These are phyloP conservation scores for Dendrobium huoshanense DNA, from an alignment of 106 monocot genomes.

Conservation along the genomic window DNA sequence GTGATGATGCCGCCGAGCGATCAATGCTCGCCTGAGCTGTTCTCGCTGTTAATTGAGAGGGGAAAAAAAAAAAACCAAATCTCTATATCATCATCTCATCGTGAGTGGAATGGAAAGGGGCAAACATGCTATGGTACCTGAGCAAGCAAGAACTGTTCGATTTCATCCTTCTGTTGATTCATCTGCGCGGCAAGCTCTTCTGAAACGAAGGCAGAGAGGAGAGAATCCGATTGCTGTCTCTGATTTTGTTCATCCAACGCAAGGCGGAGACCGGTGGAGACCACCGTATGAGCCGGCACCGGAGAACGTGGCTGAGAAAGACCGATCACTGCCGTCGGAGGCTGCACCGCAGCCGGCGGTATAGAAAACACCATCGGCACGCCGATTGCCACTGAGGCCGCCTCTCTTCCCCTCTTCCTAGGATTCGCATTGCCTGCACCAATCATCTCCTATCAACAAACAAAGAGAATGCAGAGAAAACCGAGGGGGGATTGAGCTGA, in stretches of 20 bases:
- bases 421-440: constrained; percentile 20
- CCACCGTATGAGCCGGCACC: constrained; percentile 10
- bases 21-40: constrained; percentile 49
- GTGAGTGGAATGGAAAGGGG: neutral
- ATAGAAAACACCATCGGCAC: neutral
- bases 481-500: neutral
- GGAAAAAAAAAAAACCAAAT: neutral
- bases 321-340: constrained; percentile 10
- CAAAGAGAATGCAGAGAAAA: neutral
- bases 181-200: constrained; percentile 35
- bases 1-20: constrained; percentile 16
- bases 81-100: neutral
- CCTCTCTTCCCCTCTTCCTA: constrained; percentile 35
- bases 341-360: neutral
- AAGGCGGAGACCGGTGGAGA: constrained; percentile 65
- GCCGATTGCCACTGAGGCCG: neutral
- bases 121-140: constrained; percentile 24
- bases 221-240: constrained; percentile 3
- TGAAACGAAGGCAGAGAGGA: constrained; percentile 6
- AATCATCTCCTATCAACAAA: neutral
- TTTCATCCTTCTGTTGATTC: constrained; percentile 36
- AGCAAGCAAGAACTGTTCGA: constrained; percentile 47
- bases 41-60: constrained; percentile 37
- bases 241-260: constrained; percentile 36
- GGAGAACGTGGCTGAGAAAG: neutral